phyloP scores from a whole-genome alignment of 2,329 filamentous ascomycete species.

The Aspergillus phoenicis region DNA sequence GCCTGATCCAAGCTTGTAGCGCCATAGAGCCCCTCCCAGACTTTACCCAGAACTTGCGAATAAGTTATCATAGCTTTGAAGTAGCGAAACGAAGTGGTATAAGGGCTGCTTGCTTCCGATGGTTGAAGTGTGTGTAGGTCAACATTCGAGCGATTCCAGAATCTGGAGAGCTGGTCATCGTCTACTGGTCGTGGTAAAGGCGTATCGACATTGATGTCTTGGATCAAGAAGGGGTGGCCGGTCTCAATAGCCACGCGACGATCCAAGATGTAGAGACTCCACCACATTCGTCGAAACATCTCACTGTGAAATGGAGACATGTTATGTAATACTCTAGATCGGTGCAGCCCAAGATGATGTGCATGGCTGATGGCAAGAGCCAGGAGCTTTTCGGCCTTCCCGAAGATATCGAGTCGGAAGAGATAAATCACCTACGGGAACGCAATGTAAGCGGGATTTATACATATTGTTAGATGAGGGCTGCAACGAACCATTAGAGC shows the following conservation, averaged over 20 bases:
- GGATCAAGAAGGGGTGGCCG: conserved; percentile 30
- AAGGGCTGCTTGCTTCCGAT: not conserved
- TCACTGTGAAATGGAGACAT: conserved; percentile 23
- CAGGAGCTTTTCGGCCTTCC: conserved; percentile 18
- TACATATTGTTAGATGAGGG: not conserved
- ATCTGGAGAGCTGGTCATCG: conserved; percentile 19
- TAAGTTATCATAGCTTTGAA: conserved; percentile 25
- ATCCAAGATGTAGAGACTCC: conserved; percentile 32
- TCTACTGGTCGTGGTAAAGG: conserved; percentile 21
- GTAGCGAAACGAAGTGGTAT: conserved; percentile 20
- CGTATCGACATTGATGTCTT: conserved; percentile 28
- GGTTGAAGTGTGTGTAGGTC: not conserved
- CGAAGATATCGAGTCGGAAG: conserved; percentile 21
- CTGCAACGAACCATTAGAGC: conserved; percentile 20
- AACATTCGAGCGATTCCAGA: not conserved
- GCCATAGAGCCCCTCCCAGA: conserved; percentile 28
- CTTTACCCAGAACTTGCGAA: conserved; percentile 24
- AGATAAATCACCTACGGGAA: conserved; percentile 24
- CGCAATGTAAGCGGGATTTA: not conserved
- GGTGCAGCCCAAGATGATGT: conserved; percentile 28
- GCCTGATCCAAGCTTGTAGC: conserved; percentile 3
- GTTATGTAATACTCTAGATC: conserved; percentile 17
- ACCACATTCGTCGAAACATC: conserved; percentile 33
- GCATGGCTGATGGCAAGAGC: conserved; percentile 25
- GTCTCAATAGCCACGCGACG: conserved; percentile 29